Base-by-base conservation (phyloP, 352 stramenopile species). In the Globisporangium takayamanum region DNA sequence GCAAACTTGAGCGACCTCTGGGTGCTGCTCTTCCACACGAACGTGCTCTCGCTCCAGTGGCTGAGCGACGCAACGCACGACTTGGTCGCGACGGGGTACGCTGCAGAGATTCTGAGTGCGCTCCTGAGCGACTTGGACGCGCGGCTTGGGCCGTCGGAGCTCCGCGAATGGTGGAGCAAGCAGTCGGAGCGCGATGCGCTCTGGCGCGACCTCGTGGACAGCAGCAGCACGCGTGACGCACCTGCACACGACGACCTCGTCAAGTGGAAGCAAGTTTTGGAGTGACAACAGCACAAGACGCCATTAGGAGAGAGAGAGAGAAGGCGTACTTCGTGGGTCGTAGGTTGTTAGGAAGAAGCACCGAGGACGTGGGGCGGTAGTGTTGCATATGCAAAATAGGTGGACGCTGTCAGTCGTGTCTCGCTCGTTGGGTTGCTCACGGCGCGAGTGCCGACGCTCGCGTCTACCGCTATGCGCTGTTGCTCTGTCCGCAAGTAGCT, bases 1-100 rank as follows among this genome's bases (percentile, higher is more conserved):
- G 50, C 62, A 11, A 88, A 84, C 47, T 56, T 87, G 49, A 78
- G 80, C 20, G 77, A 89, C 18, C 53, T 93, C 4, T 87, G 64
- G 72, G 70, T 68, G 7, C 63, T 72, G n/a, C 53, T 93, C 64
- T 88, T 93, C 51, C 62, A 70, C n/a, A 73, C 76, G 39, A 26
- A 76, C 10, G 55, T 64, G 18, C 62, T 93, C 1, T 70, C 71
- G 16, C 47, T 89, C 2, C 48, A 53, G 0, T 93, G 80, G 80
- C 58, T 93, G 28, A 53, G 53, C 10, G 53, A 50, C 14, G 54
- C 26, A 16, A 66, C 53, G 33, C 59, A 39, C n/a, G 44, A 57
- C 28, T 39, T 66, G 26, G 59, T 83, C 11, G 62, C 66, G 14
- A 72, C 56, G 1, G 78, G 79, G 46, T 61, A 65, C 26, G 80